These are phyloP conservation scores for Fraxinus sp. DNA, from an alignment of 305 asterid genomes.

Conservation along the genomic window DNA sequence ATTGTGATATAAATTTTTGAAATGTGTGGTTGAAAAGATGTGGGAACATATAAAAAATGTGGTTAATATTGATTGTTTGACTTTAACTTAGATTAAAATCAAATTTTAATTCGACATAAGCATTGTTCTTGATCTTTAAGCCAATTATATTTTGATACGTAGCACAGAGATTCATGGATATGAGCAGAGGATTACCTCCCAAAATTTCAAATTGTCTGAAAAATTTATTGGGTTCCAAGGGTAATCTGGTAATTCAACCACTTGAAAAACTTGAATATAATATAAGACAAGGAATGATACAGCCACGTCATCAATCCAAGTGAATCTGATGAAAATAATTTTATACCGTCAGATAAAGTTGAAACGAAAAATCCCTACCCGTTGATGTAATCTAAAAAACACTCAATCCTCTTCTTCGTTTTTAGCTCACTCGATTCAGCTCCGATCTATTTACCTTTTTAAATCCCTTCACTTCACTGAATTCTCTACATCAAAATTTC, in stretches of 20 bases:
- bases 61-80: too few relatives aligned
- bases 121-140: background rate
- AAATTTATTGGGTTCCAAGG: slow-evolving; percentile 15
- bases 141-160: slow-evolving; percentile 11
- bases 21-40: too few relatives aligned
- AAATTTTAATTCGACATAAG: too few relatives aligned
- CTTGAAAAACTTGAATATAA: background rate
- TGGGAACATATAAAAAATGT: too few relatives aligned
- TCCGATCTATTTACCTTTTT: slow-evolving; percentile 33
- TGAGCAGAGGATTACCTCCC: background rate
- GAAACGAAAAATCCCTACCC: slow-evolving; percentile 35
- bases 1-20: too few relatives aligned
- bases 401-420: slow-evolving; percentile 13
- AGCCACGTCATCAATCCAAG: slow-evolving; percentile 60
- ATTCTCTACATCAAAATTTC: slow-evolving; percentile 22
- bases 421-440: slow-evolving; percentile 15
- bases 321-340: background rate
- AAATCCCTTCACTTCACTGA: slow-evolving; percentile 25
- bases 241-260: slow-evolving; percentile 13
- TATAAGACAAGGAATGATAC: slow-evolving; percentile 28
- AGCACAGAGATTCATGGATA: background rate
- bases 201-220: slow-evolving; percentile 19
- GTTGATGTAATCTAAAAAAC: slow-evolving; percentile 36
- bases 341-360: slow-evolving; percentile 26
- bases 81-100: too few relatives aligned